Conservation (phyloP, 805 yeast species). For the Schwanniomyces yamadae region DNA sequence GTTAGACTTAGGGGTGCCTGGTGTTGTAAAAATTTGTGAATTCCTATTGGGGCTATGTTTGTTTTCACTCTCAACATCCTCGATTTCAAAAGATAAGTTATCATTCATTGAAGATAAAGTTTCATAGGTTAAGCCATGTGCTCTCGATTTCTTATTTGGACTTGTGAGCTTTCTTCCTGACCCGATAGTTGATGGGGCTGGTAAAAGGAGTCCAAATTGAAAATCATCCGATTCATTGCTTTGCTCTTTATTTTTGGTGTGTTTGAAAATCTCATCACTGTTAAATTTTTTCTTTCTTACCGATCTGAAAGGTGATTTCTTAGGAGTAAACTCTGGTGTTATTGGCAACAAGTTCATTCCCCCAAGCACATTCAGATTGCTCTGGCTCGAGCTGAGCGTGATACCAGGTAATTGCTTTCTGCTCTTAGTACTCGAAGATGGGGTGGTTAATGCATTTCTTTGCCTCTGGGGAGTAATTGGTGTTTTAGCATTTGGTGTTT, state of each 20-base stretch:
- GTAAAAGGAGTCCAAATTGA: constrained; percentile 30
- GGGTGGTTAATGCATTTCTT: constrained; percentile 6
- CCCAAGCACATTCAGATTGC: not conserved
- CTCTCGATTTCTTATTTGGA: constrained; percentile 7
- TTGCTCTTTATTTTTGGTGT: constrained; percentile 5
- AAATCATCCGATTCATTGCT: constrained; percentile 5
- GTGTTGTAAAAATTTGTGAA: constrained; percentile 8
- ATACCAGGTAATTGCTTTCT: not conserved
- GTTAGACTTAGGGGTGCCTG: constrained; percentile 31
- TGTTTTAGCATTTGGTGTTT: constrained; percentile 6
- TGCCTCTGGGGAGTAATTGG: constrained; percentile 10
- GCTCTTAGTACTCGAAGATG: constrained; percentile 2
- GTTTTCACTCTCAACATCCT: constrained; percentile 12
- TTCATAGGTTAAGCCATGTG: constrained; percentile 16
- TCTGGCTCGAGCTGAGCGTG: not conserved
- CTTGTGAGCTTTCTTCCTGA: constrained; percentile 27
- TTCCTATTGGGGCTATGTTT: not conserved
- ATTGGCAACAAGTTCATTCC: constrained; percentile 14
- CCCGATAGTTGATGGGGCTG: constrained; percentile 39
- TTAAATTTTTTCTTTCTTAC: constrained; percentile 14
- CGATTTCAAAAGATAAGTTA: constrained; percentile 24
- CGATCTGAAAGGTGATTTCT: constrained; percentile 22
- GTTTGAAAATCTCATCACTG: constrained; percentile 16
- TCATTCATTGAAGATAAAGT: constrained; percentile 19
- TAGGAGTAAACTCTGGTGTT: constrained; percentile 36